A percentile compares a stretch with the other conserved stretches of the same genome.
Conservation (phyloP, 495 filamentous ascomycete genomes). For the Paragyromitra xinjiangensis region DNA sequence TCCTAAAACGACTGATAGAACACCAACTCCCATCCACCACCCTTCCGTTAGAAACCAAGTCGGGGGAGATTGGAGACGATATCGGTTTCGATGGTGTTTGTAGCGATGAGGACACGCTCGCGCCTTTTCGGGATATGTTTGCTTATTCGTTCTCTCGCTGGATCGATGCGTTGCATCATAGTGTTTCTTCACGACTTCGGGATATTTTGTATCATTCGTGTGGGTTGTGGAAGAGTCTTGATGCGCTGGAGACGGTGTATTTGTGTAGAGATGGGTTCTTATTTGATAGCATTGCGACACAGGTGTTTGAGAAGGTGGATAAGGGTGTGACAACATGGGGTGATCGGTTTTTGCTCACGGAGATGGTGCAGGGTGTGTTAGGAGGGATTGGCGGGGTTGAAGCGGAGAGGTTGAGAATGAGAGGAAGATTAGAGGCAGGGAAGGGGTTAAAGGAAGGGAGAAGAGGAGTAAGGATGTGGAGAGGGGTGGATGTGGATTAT, state of each 20-base stretch:
- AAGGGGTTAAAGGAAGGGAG: slow-evolving; percentile 38
- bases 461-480: slow-evolving; percentile 60
- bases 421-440: slow-evolving; percentile 8
- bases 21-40: slow-evolving; percentile 53
- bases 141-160: slow-evolving; percentile 72
- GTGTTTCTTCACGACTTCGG: slow-evolving; percentile 71
- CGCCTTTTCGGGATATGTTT: slow-evolving; percentile 80
- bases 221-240: slow-evolving; percentile 71
- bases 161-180: slow-evolving; percentile 75
- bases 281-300: slow-evolving; percentile 69
- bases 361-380: slow-evolving; percentile 77
- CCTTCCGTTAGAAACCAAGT: not conserved
- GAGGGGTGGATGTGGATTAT: slow-evolving; percentile 51
- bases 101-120: slow-evolving; percentile 60
- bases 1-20: slow-evolving; percentile 72
- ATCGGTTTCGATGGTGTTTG: slow-evolving; percentile 69
- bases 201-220: slow-evolving; percentile 73
- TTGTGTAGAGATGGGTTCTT: slow-evolving; percentile 74
- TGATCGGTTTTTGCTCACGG: slow-evolving; percentile 82
- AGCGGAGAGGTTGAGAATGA: slow-evolving; percentile 66
- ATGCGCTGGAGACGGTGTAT: slow-evolving; percentile 75
- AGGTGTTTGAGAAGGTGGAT: slow-evolving; percentile 82
- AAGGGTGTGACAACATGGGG: slow-evolving; percentile 73
- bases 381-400: slow-evolving; percentile 64
- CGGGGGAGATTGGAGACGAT: slow-evolving; percentile 57